These are phyloP conservation scores for Alternaria alternata DNA, from an alignment of 2,329 filamentous ascomycete species.

Conservation along the genomic window DNA sequence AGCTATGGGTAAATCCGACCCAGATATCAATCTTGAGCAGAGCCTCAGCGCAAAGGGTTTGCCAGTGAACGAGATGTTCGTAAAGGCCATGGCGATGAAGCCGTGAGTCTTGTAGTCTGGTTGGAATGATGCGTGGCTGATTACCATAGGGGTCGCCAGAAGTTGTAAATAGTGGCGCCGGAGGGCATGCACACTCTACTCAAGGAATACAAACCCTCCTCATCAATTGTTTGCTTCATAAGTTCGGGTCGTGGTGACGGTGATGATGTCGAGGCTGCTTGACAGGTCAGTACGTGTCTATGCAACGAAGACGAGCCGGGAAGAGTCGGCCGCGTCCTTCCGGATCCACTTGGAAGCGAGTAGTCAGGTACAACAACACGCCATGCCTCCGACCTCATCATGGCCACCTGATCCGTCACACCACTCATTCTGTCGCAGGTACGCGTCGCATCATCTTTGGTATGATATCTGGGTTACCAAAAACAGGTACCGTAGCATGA, in stretches of 20 bases:
- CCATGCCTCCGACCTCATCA: constrained; percentile 29
- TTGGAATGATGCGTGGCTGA: constrained; percentile 10
- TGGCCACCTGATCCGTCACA: constrained; percentile 34
- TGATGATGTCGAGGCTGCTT: constrained; percentile 10
- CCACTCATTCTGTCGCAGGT: constrained; percentile 22
- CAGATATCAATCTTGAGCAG: constrained; percentile 50
- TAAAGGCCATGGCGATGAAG: constrained; percentile 34
- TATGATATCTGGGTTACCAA: constrained; percentile 16
- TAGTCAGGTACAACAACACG: constrained; percentile 25
- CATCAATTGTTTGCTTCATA: background rate
- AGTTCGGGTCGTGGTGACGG: background rate
- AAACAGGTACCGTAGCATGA: constrained; percentile 31
- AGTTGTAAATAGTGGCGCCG: constrained; percentile 1
- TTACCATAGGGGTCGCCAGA: constrained; percentile 4
- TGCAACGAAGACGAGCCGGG: constrained; percentile 10
- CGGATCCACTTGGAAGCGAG: constrained; percentile 22
- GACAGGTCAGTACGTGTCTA: background rate
- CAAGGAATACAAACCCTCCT: background rate
- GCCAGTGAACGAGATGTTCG: constrained; percentile 25
- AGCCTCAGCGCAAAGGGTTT: constrained; percentile 41
- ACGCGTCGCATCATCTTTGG: constrained; percentile 22
- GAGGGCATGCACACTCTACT: background rate
- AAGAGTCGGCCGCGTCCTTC: constrained; percentile 15
- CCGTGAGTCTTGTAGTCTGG: constrained; percentile 21
- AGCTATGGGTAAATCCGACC: constrained; percentile 66